These are phyloP conservation scores for Betula pendula DNA, from an alignment of 306 rosid genomes.

Conservation along the genomic window DNA sequence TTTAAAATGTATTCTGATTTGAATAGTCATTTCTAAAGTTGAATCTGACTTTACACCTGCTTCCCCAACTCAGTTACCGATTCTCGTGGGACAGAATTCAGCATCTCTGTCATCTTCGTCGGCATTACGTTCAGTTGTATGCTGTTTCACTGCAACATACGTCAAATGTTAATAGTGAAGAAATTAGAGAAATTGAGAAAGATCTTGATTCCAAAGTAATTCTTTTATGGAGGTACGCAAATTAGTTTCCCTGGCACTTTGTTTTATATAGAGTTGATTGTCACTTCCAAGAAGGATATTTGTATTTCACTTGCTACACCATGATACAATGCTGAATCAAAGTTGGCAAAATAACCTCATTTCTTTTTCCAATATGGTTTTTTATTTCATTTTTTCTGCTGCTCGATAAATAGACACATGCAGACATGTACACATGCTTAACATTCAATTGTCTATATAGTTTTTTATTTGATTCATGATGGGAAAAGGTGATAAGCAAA, in stretches of 20 bases:
- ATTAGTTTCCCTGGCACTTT: conserved; percentile 21
- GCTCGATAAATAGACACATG: neutral
- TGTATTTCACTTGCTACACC: conserved; percentile 10
- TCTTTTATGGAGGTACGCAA: conserved; percentile 88
- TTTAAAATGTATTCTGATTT: conserved; percentile 13
- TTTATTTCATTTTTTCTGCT: neutral
- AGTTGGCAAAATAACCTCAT: neutral
- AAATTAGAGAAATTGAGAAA: conserved; percentile 86
- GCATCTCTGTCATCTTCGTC: conserved; percentile 87
- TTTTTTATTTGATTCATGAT: neutral
- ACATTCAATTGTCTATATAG: neutral
- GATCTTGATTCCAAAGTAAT: conserved; percentile 94
- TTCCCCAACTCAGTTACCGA: conserved; percentile 64
- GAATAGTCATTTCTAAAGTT: conserved; percentile 16
- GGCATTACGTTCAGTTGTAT: conserved; percentile 83
- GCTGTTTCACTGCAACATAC: conserved; percentile 67
- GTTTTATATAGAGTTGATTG: neutral
- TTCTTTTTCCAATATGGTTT: neutral
- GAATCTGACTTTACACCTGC: conserved; percentile 35
- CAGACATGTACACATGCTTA: neutral
- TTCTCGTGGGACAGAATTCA: conserved; percentile 92
- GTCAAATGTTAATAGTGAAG: conserved; percentile 39
- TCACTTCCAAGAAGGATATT: conserved; percentile 14
- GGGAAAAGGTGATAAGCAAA: neutral
- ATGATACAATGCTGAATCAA: neutral